Evolutionary conservation across 2,329 filamentous ascomycete species (phyloP).

Genomic region (Ambrosiella beaveri): DNA sequence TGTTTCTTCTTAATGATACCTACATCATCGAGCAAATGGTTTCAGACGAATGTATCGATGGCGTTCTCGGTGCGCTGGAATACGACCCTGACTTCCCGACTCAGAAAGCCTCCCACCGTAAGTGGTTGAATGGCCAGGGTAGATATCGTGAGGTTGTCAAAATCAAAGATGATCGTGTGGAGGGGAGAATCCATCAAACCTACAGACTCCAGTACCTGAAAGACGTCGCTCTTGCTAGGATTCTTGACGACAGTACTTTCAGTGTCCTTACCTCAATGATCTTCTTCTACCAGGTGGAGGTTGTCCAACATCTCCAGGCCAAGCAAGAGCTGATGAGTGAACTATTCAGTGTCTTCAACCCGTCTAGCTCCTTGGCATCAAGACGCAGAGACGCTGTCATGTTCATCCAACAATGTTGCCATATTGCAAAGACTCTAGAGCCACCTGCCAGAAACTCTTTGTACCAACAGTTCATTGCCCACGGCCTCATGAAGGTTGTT

Average conservation of each 20-base stretch:
- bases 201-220: constrained; percentile 94
- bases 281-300: constrained; percentile 98
- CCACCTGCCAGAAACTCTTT: constrained; percentile 62
- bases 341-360: constrained; percentile 69
- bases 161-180: constrained; percentile 67
- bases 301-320: constrained; percentile 81
- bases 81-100: constrained; percentile 96
- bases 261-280: constrained; percentile 94
- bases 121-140: constrained; percentile 75
- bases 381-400: constrained; percentile 86
- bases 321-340: constrained; percentile 66
- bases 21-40: constrained; percentile 88
- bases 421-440: constrained; percentile 87
- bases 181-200: constrained; percentile 86
- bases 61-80: constrained; percentile 87
- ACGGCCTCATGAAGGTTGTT: constrained; percentile 78
- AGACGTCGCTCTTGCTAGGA: constrained; percentile 91
- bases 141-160: constrained; percentile 92
- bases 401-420: constrained; percentile 92
- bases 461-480: constrained; percentile 76
- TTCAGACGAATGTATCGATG: constrained; percentile 72
- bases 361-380: constrained; percentile 43
- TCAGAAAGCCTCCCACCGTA: constrained; percentile 92
- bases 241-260: constrained; percentile 93
- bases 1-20: constrained; percentile 88